phyloP scores from a whole-genome alignment of 2,329 filamentous ascomycete genomes.

The Gyromitra esculenta region DNA sequence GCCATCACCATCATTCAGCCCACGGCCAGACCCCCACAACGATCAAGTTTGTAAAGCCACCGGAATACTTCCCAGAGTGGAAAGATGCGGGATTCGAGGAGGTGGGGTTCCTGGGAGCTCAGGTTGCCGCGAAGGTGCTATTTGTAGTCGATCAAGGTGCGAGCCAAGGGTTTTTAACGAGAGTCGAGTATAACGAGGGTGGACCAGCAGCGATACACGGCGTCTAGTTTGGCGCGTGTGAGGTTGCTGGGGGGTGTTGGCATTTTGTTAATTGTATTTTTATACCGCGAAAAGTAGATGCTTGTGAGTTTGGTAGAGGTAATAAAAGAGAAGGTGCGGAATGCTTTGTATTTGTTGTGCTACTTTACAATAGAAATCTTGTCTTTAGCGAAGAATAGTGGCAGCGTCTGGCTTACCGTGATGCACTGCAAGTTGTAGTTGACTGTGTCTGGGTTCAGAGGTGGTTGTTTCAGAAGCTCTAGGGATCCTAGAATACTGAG shows the following conservation, averaged over 20 bases:
- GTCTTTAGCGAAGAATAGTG: no score
- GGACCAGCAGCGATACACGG: constrained; percentile 73
- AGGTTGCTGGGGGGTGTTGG: neutral
- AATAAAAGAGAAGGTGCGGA: neutral
- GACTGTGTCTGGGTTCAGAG: no score
- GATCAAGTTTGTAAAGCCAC: constrained; percentile 79
- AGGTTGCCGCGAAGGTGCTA: constrained; percentile 81
- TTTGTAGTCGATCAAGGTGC: constrained; percentile 75
- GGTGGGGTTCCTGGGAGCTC: constrained; percentile 83
- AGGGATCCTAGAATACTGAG: no score
- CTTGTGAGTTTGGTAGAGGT: neutral
- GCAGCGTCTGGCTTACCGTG: no score
- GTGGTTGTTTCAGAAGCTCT: no score
- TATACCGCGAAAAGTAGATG: constrained; percentile 23
- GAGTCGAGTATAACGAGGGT: constrained; percentile 74
- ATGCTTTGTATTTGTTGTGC: neutral
- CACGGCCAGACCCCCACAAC: constrained; percentile 81
- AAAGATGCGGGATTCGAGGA: constrained; percentile 83
- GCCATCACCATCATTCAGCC: constrained; percentile 68
- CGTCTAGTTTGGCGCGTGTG: constrained; percentile 31
- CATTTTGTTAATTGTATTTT: constrained; percentile 29
- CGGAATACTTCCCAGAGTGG: constrained; percentile 91
- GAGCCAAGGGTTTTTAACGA: constrained; percentile 74
- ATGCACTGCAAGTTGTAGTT: no score
- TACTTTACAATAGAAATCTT: neutral